A percentile compares a stretch with the other conserved stretches of the same genome.
Evolutionary conservation across 148 eudicot genomes (phyloP).

Genomic region (Nyssa sinensis): DNA sequence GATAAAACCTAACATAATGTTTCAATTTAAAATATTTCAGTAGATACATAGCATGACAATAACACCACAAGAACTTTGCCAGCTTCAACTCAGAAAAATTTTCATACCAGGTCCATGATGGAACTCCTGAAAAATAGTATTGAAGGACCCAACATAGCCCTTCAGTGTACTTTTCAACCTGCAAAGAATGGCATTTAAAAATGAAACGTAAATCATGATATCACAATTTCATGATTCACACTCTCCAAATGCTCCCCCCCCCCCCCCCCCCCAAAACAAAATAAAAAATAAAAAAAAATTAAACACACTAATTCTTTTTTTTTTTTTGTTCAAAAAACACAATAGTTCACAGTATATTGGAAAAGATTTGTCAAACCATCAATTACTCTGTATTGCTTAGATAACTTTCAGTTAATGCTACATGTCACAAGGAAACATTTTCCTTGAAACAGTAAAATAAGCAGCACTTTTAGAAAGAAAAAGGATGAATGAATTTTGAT

Average conservation of each 20-base stretch:
- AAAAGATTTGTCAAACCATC: too few species aligned
- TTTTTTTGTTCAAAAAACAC: too few species aligned
- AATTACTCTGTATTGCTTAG: too few species aligned
- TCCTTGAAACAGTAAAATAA: too few species aligned
- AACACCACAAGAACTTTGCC: neutral
- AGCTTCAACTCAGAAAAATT: neutral
- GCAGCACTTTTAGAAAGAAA: neutral
- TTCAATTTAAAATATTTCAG: neutral
- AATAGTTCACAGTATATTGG: neutral
- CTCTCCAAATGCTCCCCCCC: neutral
- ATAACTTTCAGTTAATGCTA: too few species aligned
- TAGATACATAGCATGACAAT: neutral
- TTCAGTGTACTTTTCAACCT: slow-evolving; percentile 48
- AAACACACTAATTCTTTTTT: neutral
- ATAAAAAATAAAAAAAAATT: neutral
- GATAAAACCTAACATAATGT: slow-evolving; percentile 41
- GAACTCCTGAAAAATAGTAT: slow-evolving; percentile 41
- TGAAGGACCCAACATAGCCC: slow-evolving; percentile 45
- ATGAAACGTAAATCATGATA: neutral
- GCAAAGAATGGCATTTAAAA: neutral
- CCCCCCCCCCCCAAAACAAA: neutral
- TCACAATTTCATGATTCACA: neutral
- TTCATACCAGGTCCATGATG: slow-evolving; percentile 45
- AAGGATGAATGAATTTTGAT: neutral
- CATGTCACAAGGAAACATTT: too few species aligned